phyloP scores from a whole-genome alignment of 2,329 filamentous ascomycete species.

The Xylariaceae sp. region DNA sequence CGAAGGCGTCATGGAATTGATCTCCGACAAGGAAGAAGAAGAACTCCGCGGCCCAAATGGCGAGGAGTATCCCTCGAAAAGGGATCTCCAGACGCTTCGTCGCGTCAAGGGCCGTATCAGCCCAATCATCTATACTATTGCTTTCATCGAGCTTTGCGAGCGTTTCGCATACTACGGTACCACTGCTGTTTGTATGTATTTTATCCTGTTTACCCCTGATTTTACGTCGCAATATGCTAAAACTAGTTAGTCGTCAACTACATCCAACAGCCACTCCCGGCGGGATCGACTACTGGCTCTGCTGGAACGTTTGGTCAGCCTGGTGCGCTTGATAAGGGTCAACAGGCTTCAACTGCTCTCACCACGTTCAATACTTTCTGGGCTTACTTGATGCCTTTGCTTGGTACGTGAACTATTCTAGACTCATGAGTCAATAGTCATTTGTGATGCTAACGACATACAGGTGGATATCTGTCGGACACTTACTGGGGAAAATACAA shows the following conservation, averaged over 20 bases:
- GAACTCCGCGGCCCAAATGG: slow-evolving; percentile 25
- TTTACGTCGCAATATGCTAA: not conserved
- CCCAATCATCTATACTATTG: slow-evolving; percentile 21
- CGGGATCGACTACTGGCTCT: slow-evolving; percentile 49
- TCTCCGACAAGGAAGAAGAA: slow-evolving; percentile 20
- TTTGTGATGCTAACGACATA: not conserved
- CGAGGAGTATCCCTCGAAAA: slow-evolving; percentile 21
- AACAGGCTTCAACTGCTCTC: slow-evolving; percentile 27
- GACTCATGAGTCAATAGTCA: not conserved
- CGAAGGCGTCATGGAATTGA: slow-evolving; percentile 11
- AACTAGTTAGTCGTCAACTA: slow-evolving; percentile 49
- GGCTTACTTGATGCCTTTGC: slow-evolving; percentile 31
- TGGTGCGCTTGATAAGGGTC: slow-evolving; percentile 49
- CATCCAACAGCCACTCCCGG: slow-evolving; percentile 30
- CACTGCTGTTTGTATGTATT: slow-evolving; percentile 50
- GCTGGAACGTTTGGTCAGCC: slow-evolving; percentile 36
- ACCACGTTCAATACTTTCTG: slow-evolving; percentile 32
- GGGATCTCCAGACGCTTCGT: slow-evolving; percentile 20
- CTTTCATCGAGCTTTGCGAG: slow-evolving; percentile 36
- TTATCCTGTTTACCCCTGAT: not conserved
- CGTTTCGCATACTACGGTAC: slow-evolving; percentile 61
- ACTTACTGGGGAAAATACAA: slow-evolving; percentile 57
- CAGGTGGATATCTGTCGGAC: slow-evolving; percentile 51
- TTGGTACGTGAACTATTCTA: slow-evolving; percentile 21
- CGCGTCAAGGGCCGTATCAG: slow-evolving; percentile 20